Conservation (phyloP, 495 filamentous ascomycete species). For the Podospora bellae-mahoneyi region DNA sequence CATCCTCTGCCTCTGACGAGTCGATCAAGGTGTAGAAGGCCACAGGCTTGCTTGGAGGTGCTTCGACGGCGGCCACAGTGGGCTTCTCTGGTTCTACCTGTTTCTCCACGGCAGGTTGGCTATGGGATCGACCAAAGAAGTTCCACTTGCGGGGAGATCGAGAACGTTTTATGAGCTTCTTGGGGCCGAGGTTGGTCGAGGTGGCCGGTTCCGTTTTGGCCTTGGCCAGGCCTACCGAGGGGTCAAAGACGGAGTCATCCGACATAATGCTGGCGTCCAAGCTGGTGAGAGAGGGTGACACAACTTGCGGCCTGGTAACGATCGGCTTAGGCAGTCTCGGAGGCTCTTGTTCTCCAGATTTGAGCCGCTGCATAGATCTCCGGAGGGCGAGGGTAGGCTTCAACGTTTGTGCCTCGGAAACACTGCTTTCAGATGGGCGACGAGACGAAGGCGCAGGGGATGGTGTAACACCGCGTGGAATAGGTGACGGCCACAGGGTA, state of each 20-base stretch:
- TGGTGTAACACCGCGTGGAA: conserved; percentile 35
- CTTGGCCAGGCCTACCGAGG: conserved; percentile 24
- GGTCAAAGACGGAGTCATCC: conserved; percentile 45
- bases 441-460: conserved; percentile 30
- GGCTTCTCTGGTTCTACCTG: conserved; percentile 39
- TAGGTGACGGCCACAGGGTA: conserved; percentile 51
- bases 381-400: conserved; percentile 50
- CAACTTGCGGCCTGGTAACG: conserved; percentile 34
- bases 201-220: conserved; percentile 19
- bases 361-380: conserved; percentile 50
- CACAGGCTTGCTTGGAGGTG: conserved; percentile 42
- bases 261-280: conserved; percentile 51
- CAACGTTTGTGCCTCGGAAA: conserved; percentile 41
- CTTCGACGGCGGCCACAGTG: conserved; percentile 43
- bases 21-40: conserved; percentile 86
- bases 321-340: conserved; percentile 45
- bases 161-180: conserved; percentile 55
- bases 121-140: conserved; percentile 71
- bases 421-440: conserved; percentile 51
- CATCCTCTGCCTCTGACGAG: conserved; percentile 63
- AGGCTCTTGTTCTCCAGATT: conserved; percentile 35
- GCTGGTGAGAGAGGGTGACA: conserved; percentile 47
- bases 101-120: conserved; percentile 44
- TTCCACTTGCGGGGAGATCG: conserved; percentile 71
- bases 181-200: conserved; percentile 29